These are phyloP conservation scores for Microthlaspi erraticum DNA, from an alignment of 345 rosid species.

Conservation along the genomic window DNA sequence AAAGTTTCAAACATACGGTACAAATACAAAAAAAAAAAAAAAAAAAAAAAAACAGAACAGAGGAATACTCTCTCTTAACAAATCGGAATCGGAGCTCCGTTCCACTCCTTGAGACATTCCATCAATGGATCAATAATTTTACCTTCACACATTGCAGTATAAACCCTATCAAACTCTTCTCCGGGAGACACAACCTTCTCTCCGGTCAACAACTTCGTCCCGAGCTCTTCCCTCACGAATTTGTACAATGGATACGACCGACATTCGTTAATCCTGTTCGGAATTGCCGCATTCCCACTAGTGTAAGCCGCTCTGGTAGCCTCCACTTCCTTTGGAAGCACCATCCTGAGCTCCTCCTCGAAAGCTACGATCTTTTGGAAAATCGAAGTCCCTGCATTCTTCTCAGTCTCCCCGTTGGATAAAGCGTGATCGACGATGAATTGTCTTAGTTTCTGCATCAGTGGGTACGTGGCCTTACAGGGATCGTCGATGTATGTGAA, in stretches of 20 bases:
- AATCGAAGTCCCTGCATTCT: conserved; percentile 54
- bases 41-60: not conserved
- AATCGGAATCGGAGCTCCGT: conserved; percentile 77
- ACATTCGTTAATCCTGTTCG: conserved; percentile 68
- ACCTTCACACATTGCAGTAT: conserved; percentile 68
- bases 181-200: conserved; percentile 69
- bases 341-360: conserved; percentile 59
- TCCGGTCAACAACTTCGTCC: conserved; percentile 61
- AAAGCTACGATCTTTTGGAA: conserved; percentile 67
- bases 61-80: conserved; percentile 37
- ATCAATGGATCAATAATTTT: conserved; percentile 68
- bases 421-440: conserved; percentile 69
- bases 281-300: conserved; percentile 51
- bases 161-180: conserved; percentile 75
- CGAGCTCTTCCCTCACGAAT: conserved; percentile 65
- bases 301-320: conserved; percentile 52
- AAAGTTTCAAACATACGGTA: too few relatives aligned
- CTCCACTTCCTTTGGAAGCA: conserved; percentile 68
- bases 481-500: conserved; percentile 72
- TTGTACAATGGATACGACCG: conserved; percentile 74
- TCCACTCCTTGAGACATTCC: conserved; percentile 76
- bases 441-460: conserved; percentile 68
- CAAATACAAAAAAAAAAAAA: too few relatives aligned
- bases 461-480: conserved; percentile 59
- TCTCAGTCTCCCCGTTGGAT: conserved; percentile 58